phyloP scores from a whole-genome alignment of 2,329 filamentous ascomycete species.

The Epichloe uncinata region DNA sequence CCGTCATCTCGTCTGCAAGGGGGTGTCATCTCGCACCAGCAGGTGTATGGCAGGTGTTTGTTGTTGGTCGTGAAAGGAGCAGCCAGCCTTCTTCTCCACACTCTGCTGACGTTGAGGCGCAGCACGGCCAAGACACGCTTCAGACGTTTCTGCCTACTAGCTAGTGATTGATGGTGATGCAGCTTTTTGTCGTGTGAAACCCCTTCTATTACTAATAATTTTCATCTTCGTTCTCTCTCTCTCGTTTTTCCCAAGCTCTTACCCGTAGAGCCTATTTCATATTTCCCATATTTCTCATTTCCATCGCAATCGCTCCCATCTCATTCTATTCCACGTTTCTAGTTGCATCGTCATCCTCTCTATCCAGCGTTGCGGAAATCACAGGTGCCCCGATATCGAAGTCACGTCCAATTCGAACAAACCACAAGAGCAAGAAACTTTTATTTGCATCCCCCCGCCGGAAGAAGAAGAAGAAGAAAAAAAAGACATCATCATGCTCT shows the following conservation, averaged over 20 bases:
- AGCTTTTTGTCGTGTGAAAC: neutral
- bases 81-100: neutral
- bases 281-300: neutral
- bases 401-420: neutral
- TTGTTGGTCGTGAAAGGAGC: neutral
- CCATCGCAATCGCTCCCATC: too few relatives aligned
- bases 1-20: neutral
- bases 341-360: neutral
- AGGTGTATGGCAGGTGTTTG: neutral
- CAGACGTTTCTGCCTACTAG: neutral
- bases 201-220: too few relatives aligned
- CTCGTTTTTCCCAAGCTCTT: neutral
- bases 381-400: neutral
- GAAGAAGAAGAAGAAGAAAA: too few relatives aligned
- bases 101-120: slow-evolving; percentile 5
- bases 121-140: neutral
- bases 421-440: neutral
- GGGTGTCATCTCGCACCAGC: neutral
- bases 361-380: too few relatives aligned
- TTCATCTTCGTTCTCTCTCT: neutral
- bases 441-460: neutral
- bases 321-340: too few relatives aligned
- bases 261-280: neutral
- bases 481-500: slow-evolving; percentile 10
- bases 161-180: too few relatives aligned